These are phyloP conservation scores for Fermentozyma sake DNA, from an alignment of 1,139 yeast genomes.

Conservation along the genomic window DNA sequence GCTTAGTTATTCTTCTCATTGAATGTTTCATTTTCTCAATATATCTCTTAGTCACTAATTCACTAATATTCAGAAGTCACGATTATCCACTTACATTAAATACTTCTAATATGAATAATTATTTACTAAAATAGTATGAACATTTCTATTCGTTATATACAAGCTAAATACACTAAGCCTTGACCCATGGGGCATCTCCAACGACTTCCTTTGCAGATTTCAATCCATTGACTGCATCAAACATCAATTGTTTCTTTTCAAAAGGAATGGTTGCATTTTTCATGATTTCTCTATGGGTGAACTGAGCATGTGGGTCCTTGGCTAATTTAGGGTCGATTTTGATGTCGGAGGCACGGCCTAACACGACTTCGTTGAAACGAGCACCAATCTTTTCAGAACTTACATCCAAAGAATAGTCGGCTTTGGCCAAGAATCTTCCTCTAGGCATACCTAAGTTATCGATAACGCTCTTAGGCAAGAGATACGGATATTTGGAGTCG, in stretches of 20 bases:
- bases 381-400: conserved; percentile 19
- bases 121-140: no score
- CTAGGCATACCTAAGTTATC: conserved; percentile 24
- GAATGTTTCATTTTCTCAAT: no score
- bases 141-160: no score
- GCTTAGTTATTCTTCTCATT: no score
- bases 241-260: conserved; percentile 24
- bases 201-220: conserved; percentile 22
- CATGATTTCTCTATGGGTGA: conserved; percentile 20
- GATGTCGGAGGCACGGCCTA: conserved; percentile 20
- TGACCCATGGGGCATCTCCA: conserved; percentile 31
- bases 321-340: conserved; percentile 7
- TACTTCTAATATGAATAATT: no score
- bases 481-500: conserved; percentile 41
- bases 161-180: no score
- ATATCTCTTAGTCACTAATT: no score
- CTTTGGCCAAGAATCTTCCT: conserved; percentile 29
- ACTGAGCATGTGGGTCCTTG: conserved; percentile 13
- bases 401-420: conserved; percentile 26
- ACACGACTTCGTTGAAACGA: conserved; percentile 29
- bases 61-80: no score
- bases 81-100: no score
- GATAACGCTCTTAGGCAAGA: conserved; percentile 34
- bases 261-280: conserved; percentile 29
- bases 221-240: conserved; percentile 26